These are phyloP conservation scores for Pseudocohnilembus persalinus DNA, from an alignment of 169 alveolate genomes.

Conservation along the genomic window DNA sequence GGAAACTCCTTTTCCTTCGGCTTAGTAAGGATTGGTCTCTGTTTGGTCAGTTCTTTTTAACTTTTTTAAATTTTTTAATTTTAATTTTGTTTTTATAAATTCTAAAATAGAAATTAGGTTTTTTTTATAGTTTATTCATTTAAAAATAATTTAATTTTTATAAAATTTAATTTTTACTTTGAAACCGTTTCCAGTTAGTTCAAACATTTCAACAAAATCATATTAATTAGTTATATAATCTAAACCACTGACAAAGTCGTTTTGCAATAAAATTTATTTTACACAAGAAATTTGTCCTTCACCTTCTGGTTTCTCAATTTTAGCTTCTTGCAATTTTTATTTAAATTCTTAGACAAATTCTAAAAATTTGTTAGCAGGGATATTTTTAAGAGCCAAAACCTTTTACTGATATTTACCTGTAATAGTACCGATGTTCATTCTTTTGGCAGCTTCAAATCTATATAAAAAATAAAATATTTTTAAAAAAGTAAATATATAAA, in stretches of 20 bases:
- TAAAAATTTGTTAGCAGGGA: conserved; percentile 20
- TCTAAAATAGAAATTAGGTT: too few species aligned
- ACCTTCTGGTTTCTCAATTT: neutral
- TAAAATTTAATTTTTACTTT: too few species aligned
- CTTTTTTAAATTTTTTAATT: too few species aligned
- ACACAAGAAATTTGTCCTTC: conserved; percentile 22
- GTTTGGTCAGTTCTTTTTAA: neutral
- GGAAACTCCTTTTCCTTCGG: conserved; percentile 29
- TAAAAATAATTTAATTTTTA: too few species aligned
- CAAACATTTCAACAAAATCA: conserved; percentile 43
- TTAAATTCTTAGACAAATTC: conserved; percentile 2
- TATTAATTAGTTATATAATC: conserved; percentile 28
- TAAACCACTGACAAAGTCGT: conserved; percentile 20
- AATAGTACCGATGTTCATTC: conserved; percentile 43
- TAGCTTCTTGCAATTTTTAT: neutral
- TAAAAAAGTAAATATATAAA: neutral
- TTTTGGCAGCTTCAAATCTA: conserved; percentile 47
- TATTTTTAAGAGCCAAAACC: conserved; percentile 35
- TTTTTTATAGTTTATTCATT: too few species aligned
- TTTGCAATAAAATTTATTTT: neutral
- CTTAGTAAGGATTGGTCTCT: neutral
- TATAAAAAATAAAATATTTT: neutral
- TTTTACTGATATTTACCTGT: conserved; percentile 43
- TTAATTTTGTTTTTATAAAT: too few species aligned
- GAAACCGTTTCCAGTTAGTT: conserved; percentile 22